Evolutionary conservation across 2,329 filamentous ascomycete genomes (phyloP).

Genomic region (Colletotrichum nymphaeae): DNA sequence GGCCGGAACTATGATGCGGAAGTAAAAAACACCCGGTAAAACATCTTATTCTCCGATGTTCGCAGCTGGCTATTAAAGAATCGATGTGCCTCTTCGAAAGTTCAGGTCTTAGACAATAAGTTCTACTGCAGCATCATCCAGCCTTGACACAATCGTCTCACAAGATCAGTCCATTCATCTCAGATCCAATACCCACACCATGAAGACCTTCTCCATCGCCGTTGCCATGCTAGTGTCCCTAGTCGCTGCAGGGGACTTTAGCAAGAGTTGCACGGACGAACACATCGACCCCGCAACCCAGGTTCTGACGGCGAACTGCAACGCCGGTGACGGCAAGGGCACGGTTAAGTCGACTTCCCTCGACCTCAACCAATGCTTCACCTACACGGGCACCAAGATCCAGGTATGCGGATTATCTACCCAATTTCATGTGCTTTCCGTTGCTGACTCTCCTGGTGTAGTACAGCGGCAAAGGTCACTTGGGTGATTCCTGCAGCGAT

Average conservation of each 20-base stretch:
- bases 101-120: neutral
- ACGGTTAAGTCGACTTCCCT: slow-evolving; percentile 18
- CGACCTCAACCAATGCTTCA: slow-evolving; percentile 27
- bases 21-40: neutral
- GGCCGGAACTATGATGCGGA: neutral
- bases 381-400: slow-evolving; percentile 13
- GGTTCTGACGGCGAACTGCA: slow-evolving; percentile 21
- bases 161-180: neutral
- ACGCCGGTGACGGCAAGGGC: slow-evolving; percentile 28
- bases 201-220: neutral
- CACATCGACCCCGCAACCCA: slow-evolving; percentile 21
- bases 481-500: slow-evolving; percentile 41
- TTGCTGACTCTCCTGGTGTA: neutral
- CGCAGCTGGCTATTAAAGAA: neutral
- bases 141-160: neutral
- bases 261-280: slow-evolving; percentile 30
- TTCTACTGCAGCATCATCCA: neutral
- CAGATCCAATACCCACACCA: neutral
- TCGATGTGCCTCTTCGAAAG: neutral
- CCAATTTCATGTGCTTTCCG: slow-evolving; percentile 25
- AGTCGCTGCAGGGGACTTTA: slow-evolving; percentile 17
- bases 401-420: neutral
- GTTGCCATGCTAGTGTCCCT: neutral
- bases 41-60: neutral
- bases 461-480: slow-evolving; percentile 29